Conservation (phyloP, 179 eudicot genomes). For the Actinidia chinensis region DNA sequence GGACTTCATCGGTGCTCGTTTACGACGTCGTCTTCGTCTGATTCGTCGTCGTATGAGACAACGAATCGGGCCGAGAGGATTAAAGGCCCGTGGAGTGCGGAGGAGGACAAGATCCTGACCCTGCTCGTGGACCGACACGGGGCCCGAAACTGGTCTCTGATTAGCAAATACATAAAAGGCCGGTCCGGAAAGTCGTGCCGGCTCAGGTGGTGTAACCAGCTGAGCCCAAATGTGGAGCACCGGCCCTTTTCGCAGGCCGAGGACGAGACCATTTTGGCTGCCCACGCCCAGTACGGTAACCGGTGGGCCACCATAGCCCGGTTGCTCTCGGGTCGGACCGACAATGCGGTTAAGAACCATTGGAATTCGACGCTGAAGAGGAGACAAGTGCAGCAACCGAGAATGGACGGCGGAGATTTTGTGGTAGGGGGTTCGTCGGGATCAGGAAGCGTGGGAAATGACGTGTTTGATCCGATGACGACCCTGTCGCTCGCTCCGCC, state of each 20-base stretch:
- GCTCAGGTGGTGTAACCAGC: slow-evolving; percentile 60
- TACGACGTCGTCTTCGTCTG: slow-evolving; percentile 28
- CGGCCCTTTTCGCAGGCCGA: slow-evolving; percentile 46
- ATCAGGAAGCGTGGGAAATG: slow-evolving; percentile 13
- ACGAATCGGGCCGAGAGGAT: slow-evolving; percentile 29
- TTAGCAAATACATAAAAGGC: slow-evolving; percentile 55
- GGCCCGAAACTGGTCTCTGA: slow-evolving; percentile 49
- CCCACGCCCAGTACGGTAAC: slow-evolving; percentile 46
- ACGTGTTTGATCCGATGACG: slow-evolving; percentile 44
- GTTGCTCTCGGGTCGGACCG: slow-evolving; percentile 50
- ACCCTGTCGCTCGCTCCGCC: slow-evolving; percentile 47
- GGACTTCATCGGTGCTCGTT: slow-evolving; percentile 9
- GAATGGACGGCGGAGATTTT: slow-evolving; percentile 1
- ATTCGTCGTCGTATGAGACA: slow-evolving; percentile 33
- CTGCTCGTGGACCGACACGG: slow-evolving; percentile 45
- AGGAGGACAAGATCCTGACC: slow-evolving; percentile 53
- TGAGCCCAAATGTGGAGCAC: slow-evolving; percentile 50
- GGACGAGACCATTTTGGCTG: slow-evolving; percentile 45
- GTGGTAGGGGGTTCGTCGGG: slow-evolving; percentile 7
- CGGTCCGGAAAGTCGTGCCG: slow-evolving; percentile 58
- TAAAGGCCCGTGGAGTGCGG: slow-evolving; percentile 57
- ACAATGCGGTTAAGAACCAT: slow-evolving; percentile 55
- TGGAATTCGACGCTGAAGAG: slow-evolving; percentile 53
- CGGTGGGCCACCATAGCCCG: slow-evolving; percentile 60
- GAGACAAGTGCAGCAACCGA: neutral